A percentile compares a stretch with the other conserved stretches of the same genome.
phyloP scores from a whole-genome alignment of 2,329 filamentous ascomycete species.

The Mollisiaceae sp. region DNA sequence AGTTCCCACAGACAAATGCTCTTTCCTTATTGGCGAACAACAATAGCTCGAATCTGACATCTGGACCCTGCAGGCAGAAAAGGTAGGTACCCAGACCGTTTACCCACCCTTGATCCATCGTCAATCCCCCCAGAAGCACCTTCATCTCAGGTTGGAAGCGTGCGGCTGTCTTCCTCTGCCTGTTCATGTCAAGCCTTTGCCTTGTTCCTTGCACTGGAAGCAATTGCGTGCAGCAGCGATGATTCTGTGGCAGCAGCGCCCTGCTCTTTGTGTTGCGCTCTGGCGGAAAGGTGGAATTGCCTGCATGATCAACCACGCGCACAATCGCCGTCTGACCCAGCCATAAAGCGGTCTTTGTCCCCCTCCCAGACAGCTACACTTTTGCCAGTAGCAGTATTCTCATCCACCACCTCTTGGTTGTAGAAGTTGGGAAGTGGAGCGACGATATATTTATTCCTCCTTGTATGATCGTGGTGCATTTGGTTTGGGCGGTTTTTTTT shows the following conservation, averaged over 20 bases:
- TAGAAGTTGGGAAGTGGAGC: conserved; percentile 12
- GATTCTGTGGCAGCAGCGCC: conserved; percentile 14
- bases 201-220: conserved; percentile 29
- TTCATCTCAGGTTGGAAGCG: conserved; percentile 24
- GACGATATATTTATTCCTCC: conserved; percentile 5
- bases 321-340: conserved; percentile 15
- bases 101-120: conserved; percentile 11
- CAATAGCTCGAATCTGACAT: conserved; percentile 17
- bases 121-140: conserved; percentile 28
- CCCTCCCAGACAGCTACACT: conserved; percentile 10
- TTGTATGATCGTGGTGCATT: conserved; percentile 7
- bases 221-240: conserved; percentile 31
- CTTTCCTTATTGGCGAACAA: conserved; percentile 15
- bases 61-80: conserved; percentile 22
- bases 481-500: conserved; percentile 1
- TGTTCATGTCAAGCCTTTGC: conserved; percentile 21
- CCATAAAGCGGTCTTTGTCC: conserved; percentile 34
- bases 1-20: conserved; percentile 8
- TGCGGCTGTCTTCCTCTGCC: conserved; percentile 21
- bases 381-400: conserved; percentile 30
- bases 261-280: conserved; percentile 15
- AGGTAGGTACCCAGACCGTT: conserved; percentile 26
- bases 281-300: conserved; percentile 13
- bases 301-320: conserved; percentile 16
- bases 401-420: conserved; percentile 12